Evolutionary conservation across 1,284 basidiomycete species (phyloP).

Genomic region (Cryptococcus sp.): DNA sequence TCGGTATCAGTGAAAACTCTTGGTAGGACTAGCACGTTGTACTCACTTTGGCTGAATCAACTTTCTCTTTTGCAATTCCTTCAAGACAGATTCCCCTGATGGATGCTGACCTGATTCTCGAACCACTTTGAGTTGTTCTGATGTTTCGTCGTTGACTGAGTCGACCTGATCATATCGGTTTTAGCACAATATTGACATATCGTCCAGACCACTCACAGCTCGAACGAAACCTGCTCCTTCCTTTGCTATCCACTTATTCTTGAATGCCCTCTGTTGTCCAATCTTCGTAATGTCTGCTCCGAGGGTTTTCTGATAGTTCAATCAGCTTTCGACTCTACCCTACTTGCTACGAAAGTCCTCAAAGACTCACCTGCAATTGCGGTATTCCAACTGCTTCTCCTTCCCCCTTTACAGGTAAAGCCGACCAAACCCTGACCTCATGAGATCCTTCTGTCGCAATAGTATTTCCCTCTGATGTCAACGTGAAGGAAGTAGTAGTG

Average conservation of each 20-base stretch:
- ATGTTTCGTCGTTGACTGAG: constrained; percentile 68
- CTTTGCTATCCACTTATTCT: constrained; percentile 94
- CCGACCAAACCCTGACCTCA: constrained; percentile 86
- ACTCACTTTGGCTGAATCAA: constrained; percentile 53
- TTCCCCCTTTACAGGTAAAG: constrained; percentile 65
- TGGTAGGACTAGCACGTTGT: background rate
- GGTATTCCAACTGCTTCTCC: constrained; percentile 57
- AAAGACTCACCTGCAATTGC: constrained; percentile 55
- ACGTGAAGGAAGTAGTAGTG: constrained; percentile 65
- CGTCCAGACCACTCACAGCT: constrained; percentile 56
- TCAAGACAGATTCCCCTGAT: constrained; percentile 71
- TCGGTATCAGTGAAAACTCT: background rate
- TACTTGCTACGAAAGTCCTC: background rate
- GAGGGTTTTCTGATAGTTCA: constrained; percentile 38
- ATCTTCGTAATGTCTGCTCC: constrained; percentile 77
- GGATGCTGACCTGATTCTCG: constrained; percentile 57
- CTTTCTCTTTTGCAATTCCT: constrained; percentile 89
- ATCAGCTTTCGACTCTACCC: background rate
- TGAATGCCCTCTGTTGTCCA: constrained; percentile 93
- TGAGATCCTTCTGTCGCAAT: constrained; percentile 81
- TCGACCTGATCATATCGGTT: constrained; percentile 50
- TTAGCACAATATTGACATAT: background rate
- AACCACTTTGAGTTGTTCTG: constrained; percentile 70
- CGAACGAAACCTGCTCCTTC: constrained; percentile 83
- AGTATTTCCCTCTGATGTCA: constrained; percentile 75